These are phyloP conservation scores for Pseudonitzschia multiseries DNA, from an alignment of 108 stramenopile genomes.

Conservation along the genomic window DNA sequence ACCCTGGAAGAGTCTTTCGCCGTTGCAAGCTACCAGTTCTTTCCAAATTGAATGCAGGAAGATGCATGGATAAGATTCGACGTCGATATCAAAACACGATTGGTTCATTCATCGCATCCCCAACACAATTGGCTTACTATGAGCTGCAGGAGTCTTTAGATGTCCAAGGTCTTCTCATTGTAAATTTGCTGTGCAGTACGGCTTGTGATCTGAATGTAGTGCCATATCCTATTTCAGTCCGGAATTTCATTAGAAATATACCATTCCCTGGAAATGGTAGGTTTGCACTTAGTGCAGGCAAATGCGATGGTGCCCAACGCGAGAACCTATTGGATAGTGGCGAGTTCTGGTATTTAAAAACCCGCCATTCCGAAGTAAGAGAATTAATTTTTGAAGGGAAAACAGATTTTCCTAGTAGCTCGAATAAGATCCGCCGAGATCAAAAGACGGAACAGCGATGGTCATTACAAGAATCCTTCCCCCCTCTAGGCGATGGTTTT, in stretches of 20 bases:
- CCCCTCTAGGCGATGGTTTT: neutral
- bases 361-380: slow-evolving; percentile 22
- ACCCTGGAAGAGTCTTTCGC: slow-evolving; percentile 54
- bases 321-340: neutral
- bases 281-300: slow-evolving; percentile 31
- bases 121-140: slow-evolving; percentile 29
- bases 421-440: neutral
- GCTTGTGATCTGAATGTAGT: neutral
- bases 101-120: slow-evolving; percentile 17
- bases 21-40: slow-evolving; percentile 30
- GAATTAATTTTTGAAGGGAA: slow-evolving; percentile 15
- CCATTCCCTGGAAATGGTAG: slow-evolving; percentile 58
- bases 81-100: neutral
- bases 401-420: neutral
- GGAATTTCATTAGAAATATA: slow-evolving; percentile 44
- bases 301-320: neutral
- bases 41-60: slow-evolving; percentile 2
- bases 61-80: neutral
- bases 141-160: slow-evolving; percentile 34
- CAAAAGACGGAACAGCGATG: neutral
- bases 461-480: neutral
- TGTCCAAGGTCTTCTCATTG: slow-evolving; percentile 36
- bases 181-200: slow-evolving; percentile 14
- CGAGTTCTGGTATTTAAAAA: slow-evolving; percentile 22
- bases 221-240: slow-evolving; percentile 30